phyloP scores from a whole-genome alignment of 1,139 yeast genomes.

The Lodderomyces elongisporus region DNA sequence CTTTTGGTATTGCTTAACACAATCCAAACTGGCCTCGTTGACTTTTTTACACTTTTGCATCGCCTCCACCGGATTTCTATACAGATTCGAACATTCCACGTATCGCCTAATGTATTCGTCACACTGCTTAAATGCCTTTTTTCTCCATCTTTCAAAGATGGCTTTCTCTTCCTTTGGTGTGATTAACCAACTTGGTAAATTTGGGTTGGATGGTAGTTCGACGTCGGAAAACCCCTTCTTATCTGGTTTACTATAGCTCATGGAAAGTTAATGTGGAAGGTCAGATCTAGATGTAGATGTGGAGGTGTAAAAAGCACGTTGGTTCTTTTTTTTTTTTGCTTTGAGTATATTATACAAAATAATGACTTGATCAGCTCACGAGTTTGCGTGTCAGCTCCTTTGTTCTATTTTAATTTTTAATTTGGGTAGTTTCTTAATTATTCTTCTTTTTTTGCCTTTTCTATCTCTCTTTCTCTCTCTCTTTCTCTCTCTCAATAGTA shows the following conservation, averaged over 20 bases:
- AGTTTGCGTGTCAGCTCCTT: too few species aligned
- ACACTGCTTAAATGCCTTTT: conserved; percentile 65
- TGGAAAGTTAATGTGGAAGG: conserved; percentile 5
- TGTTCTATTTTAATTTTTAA: too few species aligned
- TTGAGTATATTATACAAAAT: too few species aligned
- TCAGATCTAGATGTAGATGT: neutral
- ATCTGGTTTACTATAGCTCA: conserved; percentile 13
- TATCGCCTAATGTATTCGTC: conserved; percentile 56
- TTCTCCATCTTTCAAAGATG: conserved; percentile 74
- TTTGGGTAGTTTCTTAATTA: too few species aligned
- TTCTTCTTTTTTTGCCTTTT: too few species aligned
- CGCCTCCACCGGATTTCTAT: conserved; percentile 49
- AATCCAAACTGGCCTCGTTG: conserved; percentile 33
- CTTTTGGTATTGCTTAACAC: conserved; percentile 66
- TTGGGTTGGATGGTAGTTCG: conserved; percentile 41
- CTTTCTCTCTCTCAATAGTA: too few species aligned
- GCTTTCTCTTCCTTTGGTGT: conserved; percentile 84
- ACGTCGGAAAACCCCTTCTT: conserved; percentile 37
- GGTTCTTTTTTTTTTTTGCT: too few species aligned
- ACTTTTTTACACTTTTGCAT: conserved; percentile 48
- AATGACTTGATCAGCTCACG: too few species aligned
- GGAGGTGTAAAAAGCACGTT: too few species aligned
- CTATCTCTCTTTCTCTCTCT: too few species aligned
- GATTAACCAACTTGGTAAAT: conserved; percentile 75
- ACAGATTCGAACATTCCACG: conserved; percentile 37